Percentiles rank a stretch among this genome's conserved stretches.
Conservation (phyloP, 257 asterid species). For the Petunia axillaris region DNA sequence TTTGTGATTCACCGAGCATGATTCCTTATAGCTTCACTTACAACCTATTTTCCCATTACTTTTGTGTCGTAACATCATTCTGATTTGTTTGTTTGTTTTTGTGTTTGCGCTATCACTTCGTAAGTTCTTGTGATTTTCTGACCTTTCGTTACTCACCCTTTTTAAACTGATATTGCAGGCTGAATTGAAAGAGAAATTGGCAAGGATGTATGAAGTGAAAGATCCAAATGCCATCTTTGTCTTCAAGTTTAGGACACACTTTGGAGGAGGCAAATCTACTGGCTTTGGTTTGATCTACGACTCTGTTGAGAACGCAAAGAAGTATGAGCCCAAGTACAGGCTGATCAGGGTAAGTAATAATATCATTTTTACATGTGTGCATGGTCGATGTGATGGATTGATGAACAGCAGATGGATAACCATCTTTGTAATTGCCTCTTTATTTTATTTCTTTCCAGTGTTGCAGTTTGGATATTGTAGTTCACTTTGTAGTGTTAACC, state of each 20-base stretch:
- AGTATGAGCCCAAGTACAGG: slow-evolving; percentile 86
- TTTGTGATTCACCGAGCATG: neutral
- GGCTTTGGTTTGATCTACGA: slow-evolving; percentile 93
- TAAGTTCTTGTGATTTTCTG: neutral
- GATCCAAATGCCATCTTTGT: slow-evolving; percentile 83
- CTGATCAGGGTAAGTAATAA: slow-evolving; percentile 71
- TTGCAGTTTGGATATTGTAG: neutral
- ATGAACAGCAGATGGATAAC: neutral
- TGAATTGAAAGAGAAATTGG: slow-evolving; percentile 79
- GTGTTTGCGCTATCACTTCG: neutral
- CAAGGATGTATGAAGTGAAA: slow-evolving; percentile 78
- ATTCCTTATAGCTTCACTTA: neutral
- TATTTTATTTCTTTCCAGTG: no score
- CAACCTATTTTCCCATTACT: no score
- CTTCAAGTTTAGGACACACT: slow-evolving; percentile 93
- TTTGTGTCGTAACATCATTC: no score
- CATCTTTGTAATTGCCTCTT: no score
- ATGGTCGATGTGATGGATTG: neutral
- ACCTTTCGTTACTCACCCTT: neutral
- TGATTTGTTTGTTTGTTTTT: no score
- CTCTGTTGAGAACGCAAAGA: slow-evolving; percentile 88
- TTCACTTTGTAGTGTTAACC: neutral
- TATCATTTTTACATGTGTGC: neutral
- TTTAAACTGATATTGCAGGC: slow-evolving; percentile 44
- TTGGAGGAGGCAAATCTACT: slow-evolving; percentile 97